phyloP scores from a whole-genome alignment of 1,139 yeast species.

The Kazachstania sp. region DNA sequence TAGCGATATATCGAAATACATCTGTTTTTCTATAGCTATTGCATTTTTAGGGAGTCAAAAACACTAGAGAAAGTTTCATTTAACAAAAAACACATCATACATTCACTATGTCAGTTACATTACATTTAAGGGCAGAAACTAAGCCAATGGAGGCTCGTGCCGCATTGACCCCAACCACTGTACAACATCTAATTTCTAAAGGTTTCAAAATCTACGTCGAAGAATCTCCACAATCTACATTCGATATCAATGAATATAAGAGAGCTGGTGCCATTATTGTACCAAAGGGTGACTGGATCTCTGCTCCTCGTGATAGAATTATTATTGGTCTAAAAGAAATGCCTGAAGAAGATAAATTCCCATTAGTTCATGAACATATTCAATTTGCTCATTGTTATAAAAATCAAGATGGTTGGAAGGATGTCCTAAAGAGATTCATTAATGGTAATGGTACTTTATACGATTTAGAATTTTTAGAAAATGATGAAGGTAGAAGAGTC shows the following conservation, averaged over 20 bases:
- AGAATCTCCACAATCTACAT: conserved; percentile 75
- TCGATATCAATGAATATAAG: conserved; percentile 65
- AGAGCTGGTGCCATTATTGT: conserved; percentile 79
- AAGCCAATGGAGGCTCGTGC: conserved; percentile 97
- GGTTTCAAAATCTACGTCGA: conserved; percentile 88
- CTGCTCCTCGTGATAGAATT: conserved; percentile 82
- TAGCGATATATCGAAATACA: no score
- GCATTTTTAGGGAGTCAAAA: background rate
- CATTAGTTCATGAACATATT: conserved; percentile 88
- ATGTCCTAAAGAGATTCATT: conserved; percentile 80
- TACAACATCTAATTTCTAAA: conserved; percentile 73
- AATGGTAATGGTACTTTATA: conserved; percentile 84
- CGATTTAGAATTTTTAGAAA: conserved; percentile 89
- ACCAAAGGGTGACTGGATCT: conserved; percentile 86
- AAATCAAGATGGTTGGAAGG: conserved; percentile 95
- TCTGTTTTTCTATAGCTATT: background rate
- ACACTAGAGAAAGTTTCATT: background rate
- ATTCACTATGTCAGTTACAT: conserved; percentile 32
- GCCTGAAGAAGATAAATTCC: conserved; percentile 85
- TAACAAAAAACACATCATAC: background rate
- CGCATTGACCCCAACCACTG: conserved; percentile 86
- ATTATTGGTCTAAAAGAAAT: conserved; percentile 91
- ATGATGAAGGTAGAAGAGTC: conserved; percentile 93
- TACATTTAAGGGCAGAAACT: conserved; percentile 89
- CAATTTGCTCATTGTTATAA: conserved; percentile 99